Evolutionary conservation across 768 basidiomycete species (phyloP).

Genomic region (Cyclocybe aegerita): DNA sequence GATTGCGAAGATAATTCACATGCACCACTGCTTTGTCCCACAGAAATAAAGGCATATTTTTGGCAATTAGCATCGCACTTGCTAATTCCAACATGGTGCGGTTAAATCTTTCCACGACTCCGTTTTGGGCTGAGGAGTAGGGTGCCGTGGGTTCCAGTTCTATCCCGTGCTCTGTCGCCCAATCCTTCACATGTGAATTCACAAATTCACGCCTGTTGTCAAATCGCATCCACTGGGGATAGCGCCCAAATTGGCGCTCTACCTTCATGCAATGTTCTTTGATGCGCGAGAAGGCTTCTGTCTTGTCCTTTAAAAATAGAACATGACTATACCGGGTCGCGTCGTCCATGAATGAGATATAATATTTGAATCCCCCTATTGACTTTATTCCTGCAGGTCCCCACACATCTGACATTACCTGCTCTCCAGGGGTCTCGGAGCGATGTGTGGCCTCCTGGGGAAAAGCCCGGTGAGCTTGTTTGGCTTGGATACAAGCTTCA

Average conservation of each 20-base stretch:
- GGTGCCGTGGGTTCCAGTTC: constrained; percentile 9
- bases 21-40: constrained; percentile 16
- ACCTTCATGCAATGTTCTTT: too few species aligned
- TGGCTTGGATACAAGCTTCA: constrained; percentile 31
- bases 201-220: too few species aligned
- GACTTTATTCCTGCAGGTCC: constrained; percentile 22
- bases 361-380: constrained; percentile 18
- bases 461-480: constrained; percentile 25
- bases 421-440: constrained; percentile 14
- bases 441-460: constrained; percentile 26
- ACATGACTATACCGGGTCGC: constrained; percentile 3
- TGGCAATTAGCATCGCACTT: constrained; percentile 3
- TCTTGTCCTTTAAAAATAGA: constrained; percentile 15
- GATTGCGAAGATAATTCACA: constrained; percentile 28
- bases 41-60: neutral
- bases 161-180: constrained; percentile 5
- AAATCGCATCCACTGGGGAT: too few species aligned
- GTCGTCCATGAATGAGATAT: constrained; percentile 26
- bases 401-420: constrained; percentile 25
- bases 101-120: constrained; percentile 13
- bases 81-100: constrained; percentile 8
- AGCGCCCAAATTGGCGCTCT: too few species aligned
- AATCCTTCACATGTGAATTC: too few species aligned
- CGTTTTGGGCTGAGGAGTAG: constrained; percentile 16
- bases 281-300: constrained; percentile 12